phyloP scores from a whole-genome alignment of 768 basidiomycete species.

The Leccinum longicurvipes region DNA sequence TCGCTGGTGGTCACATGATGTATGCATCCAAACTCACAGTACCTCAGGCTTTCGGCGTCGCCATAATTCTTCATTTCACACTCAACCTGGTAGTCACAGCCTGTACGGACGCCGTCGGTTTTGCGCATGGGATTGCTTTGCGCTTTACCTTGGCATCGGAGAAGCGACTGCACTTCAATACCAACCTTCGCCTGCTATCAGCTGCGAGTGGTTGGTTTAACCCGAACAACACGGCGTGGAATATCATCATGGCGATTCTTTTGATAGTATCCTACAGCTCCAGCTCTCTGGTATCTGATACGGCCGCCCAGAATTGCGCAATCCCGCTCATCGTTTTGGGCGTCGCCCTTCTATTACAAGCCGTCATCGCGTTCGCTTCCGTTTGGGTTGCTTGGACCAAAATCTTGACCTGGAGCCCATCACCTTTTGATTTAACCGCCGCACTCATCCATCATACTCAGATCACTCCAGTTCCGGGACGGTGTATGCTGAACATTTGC shows the following conservation, averaged over 20 bases:
- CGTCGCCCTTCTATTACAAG: constrained; percentile 23
- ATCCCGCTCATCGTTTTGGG: constrained; percentile 30
- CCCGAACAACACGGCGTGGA: constrained; percentile 24
- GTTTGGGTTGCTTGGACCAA: constrained; percentile 14
- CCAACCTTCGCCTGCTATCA: constrained; percentile 29
- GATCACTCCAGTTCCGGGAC: constrained; percentile 16
- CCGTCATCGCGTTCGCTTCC: constrained; percentile 22
- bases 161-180: constrained; percentile 23
- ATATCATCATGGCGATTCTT: constrained; percentile 23
- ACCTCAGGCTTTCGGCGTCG: too few species aligned
- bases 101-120: constrained; percentile 31
- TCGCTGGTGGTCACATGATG: constrained; percentile 21
- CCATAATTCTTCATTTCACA: too few species aligned
- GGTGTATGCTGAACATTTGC: constrained; percentile 25
- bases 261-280: constrained; percentile 30
- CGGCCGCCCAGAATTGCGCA: too few species aligned
- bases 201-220: constrained; percentile 18
- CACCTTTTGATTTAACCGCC: constrained; percentile 29
- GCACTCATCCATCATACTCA: constrained; percentile 28
- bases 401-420: constrained; percentile 33
- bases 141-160: constrained; percentile 27
- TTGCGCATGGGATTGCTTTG: constrained; percentile 25
- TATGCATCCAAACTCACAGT: constrained; percentile 16
- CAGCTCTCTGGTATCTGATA: constrained; percentile 26
- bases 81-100: constrained; percentile 25